Conservation (phyloP, 371 early-diverging fungal species). For the Capillidium heterosporum region DNA sequence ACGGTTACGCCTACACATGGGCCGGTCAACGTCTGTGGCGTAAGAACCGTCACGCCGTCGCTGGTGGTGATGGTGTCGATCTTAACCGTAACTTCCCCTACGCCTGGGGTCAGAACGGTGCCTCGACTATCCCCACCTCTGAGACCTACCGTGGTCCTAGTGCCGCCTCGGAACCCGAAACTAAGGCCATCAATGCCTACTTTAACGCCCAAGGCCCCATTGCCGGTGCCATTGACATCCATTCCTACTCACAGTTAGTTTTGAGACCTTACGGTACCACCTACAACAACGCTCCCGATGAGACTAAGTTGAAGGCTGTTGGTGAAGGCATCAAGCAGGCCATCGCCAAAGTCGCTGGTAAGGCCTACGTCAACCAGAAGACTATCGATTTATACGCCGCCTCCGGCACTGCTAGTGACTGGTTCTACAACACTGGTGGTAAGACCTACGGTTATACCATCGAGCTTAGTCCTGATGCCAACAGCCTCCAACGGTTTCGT, state of each 20-base stretch:
- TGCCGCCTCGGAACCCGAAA: conserved; percentile 21
- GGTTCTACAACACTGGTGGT: conserved; percentile 3
- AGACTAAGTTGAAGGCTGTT: background rate
- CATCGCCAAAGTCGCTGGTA: background rate
- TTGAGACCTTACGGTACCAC: conserved; percentile 14
- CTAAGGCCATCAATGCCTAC: conserved; percentile 13
- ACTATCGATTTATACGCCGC: conserved; percentile 2
- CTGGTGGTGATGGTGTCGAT: conserved; percentile 7
- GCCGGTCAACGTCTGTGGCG: conserved; percentile 20
- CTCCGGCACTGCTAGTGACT: conserved; percentile 6
- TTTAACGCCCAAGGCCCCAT: conserved; percentile 14
- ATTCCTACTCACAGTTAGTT: conserved; percentile 16
- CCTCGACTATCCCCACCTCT: conserved; percentile 15
- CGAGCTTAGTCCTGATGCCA: conserved; percentile 4
- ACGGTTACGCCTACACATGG: conserved; percentile 25
- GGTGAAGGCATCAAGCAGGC: background rate
- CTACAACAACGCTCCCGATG: background rate
- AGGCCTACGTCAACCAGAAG: background rate
- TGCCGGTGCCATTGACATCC: conserved; percentile 25
- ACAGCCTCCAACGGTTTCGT: conserved; percentile 4
- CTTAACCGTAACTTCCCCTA: conserved; percentile 18
- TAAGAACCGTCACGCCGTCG: conserved; percentile 15
- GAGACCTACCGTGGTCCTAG: conserved; percentile 24
- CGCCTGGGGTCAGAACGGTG: conserved; percentile 23
- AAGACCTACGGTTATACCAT: conserved; percentile 6